Evolutionary conservation across 208 protist genomes (phyloP).

Genomic region (Acanthamoeba sp.): DNA sequence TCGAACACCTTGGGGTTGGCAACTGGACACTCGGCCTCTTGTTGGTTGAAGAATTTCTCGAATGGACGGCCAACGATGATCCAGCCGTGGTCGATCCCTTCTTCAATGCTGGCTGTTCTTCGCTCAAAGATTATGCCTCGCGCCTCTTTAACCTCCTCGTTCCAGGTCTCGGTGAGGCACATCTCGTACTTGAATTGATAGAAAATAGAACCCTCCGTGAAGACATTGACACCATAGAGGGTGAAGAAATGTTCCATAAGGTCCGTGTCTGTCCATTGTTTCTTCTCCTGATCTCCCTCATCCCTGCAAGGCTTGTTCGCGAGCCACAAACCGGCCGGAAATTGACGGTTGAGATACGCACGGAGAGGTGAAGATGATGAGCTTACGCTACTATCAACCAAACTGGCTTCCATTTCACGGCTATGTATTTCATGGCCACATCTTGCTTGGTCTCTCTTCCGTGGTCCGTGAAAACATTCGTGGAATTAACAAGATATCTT

Average conservation of each 20-base stretch:
- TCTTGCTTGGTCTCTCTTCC: too few species aligned
- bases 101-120: not conserved
- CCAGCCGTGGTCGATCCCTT: not conserved
- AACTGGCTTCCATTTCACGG: not conserved
- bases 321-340: not conserved
- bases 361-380: not conserved
- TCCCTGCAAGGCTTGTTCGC: not conserved
- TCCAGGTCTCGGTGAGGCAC: slow-evolving; percentile 42
- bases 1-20: slow-evolving; percentile 45
- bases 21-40: slow-evolving; percentile 28
- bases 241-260: slow-evolving; percentile 68
- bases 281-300: not conserved
- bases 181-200: slow-evolving; percentile 71
- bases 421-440: too few species aligned
- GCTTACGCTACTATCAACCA: too few species aligned
- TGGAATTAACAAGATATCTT: too few species aligned
- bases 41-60: slow-evolving; percentile 72
- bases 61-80: slow-evolving; percentile 18
- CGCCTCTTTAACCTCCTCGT: slow-evolving; percentile 48
- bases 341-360: not conserved
- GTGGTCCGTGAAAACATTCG: too few species aligned
- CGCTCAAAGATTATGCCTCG: slow-evolving; percentile 55
- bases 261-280: slow-evolving; percentile 11
- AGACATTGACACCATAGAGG: slow-evolving; percentile 47
- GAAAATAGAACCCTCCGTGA: slow-evolving; percentile 57